A percentile compares a stretch with the other conserved stretches of the same genome.
Conservation (phyloP, 2,329 filamentous ascomycete genomes). For the Epichloe glyceriae region DNA sequence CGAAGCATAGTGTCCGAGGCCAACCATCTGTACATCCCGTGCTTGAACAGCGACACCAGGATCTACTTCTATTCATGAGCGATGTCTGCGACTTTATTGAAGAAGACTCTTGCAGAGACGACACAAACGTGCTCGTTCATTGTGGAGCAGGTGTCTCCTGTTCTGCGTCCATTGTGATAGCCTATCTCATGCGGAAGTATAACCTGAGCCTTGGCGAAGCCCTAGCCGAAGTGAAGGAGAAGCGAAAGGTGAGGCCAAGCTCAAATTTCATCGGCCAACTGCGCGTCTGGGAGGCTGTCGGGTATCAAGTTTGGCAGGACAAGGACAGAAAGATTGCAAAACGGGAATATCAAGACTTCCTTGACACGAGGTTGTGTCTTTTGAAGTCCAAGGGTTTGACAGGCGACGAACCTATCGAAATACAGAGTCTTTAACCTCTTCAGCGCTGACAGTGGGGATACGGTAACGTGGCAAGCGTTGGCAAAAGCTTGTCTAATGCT, state of each 20-base stretch:
- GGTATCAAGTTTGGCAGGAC: background rate
- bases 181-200: background rate
- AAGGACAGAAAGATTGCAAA: background rate
- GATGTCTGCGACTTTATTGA: background rate
- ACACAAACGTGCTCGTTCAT: background rate
- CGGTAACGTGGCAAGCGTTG: too few species aligned
- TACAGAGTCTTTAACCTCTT: background rate
- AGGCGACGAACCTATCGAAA: background rate
- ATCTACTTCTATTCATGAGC: background rate
- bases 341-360: background rate
- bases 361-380: background rate
- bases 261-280: background rate
- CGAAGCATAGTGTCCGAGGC: background rate
- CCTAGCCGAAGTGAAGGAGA: background rate
- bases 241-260: background rate
- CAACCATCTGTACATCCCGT: background rate
- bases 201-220: background rate
- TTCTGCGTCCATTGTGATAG: background rate
- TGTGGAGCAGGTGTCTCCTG: background rate
- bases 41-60: background rate
- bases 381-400: background rate
- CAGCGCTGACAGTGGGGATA: background rate
- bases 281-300: background rate
- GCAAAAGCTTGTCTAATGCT: too few species aligned
- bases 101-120: background rate